Conservation (phyloP, 371 early-diverging fungal species). For the Rhizomucor pusillus region DNA sequence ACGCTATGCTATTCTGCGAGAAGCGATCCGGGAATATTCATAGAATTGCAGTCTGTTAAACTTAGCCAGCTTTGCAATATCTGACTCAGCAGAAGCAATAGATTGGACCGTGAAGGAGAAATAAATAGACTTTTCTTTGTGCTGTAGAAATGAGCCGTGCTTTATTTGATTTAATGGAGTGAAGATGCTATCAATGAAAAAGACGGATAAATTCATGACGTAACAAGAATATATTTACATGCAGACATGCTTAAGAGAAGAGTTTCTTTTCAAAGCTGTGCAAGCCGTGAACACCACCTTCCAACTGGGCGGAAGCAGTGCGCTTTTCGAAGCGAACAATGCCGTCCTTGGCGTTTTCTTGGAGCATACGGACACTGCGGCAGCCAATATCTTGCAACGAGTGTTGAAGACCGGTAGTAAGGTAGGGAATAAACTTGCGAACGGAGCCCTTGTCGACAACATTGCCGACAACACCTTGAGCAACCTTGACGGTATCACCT, state of each 20-base stretch:
- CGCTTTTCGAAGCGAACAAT: slow-evolving; percentile 91
- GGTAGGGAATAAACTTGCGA: slow-evolving; percentile 88
- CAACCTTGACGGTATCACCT: slow-evolving; percentile 94
- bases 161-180: too few relatives aligned
- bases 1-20: too few relatives aligned
- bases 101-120: too few relatives aligned
- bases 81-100: too few relatives aligned
- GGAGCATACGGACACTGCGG: slow-evolving; percentile 59
- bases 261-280: slow-evolving; percentile 88
- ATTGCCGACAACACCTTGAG: slow-evolving; percentile 96
- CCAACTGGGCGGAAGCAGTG: slow-evolving; percentile 91
- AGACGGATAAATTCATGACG: too few relatives aligned
- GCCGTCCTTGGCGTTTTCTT: slow-evolving; percentile 65
- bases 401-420: slow-evolving; percentile 94
- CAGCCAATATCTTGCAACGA: slow-evolving; percentile 96
- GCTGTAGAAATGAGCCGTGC: too few relatives aligned
- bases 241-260: slow-evolving; percentile 49
- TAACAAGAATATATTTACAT: too few relatives aligned
- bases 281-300: slow-evolving; percentile 95
- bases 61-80: too few relatives aligned
- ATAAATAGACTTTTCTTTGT: too few relatives aligned
- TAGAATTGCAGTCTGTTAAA: too few relatives aligned
- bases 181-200: too few relatives aligned
- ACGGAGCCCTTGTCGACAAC: slow-evolving; percentile 96
- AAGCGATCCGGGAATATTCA: too few relatives aligned